phyloP scores from a whole-genome alignment of 2,329 filamentous ascomycete genomes.

The Emergomyces africanus region DNA sequence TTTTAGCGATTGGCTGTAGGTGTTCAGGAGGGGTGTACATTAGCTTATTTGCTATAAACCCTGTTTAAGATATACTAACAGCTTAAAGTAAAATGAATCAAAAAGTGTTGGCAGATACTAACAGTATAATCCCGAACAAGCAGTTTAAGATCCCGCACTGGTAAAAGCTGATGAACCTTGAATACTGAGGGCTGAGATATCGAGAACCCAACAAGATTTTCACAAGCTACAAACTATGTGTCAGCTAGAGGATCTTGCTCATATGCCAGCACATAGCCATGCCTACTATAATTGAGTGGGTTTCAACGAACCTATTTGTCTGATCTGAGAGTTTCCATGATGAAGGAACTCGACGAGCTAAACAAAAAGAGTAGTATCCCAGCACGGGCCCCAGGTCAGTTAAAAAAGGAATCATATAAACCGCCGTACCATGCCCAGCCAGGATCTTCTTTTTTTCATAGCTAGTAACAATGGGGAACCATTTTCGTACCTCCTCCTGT shows the following conservation, averaged over 20 bases:
- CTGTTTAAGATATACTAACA: not conserved
- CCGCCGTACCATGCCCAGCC: not conserved
- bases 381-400: conserved; percentile 9
- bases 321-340: conserved; percentile 81
- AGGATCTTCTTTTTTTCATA: not conserved
- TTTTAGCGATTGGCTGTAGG: conserved; percentile 69
- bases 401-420: not conserved
- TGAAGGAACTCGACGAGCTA: conserved; percentile 89
- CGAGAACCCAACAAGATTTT: conserved; percentile 75
- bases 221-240: conserved; percentile 49
- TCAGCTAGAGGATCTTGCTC: conserved; percentile 6
- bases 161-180: conserved; percentile 64
- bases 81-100: not conserved
- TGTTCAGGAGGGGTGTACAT: not conserved
- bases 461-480: not conserved
- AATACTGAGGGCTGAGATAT: conserved; percentile 68
- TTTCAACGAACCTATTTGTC: conserved; percentile 52
- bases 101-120: conserved; percentile 20
- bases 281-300: not conserved
- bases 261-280: not conserved
- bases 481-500: conserved; percentile 53
- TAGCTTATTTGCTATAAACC: not conserved
- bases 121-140: conserved; percentile 73
- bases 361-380: conserved; percentile 29
- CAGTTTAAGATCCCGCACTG: conserved; percentile 77